A percentile compares a stretch with the other conserved stretches of the same genome.
These are phyloP conservation scores for Acanthamoeba sp. DNA, from an alignment of 208 protist species.

Conservation along the genomic window DNA sequence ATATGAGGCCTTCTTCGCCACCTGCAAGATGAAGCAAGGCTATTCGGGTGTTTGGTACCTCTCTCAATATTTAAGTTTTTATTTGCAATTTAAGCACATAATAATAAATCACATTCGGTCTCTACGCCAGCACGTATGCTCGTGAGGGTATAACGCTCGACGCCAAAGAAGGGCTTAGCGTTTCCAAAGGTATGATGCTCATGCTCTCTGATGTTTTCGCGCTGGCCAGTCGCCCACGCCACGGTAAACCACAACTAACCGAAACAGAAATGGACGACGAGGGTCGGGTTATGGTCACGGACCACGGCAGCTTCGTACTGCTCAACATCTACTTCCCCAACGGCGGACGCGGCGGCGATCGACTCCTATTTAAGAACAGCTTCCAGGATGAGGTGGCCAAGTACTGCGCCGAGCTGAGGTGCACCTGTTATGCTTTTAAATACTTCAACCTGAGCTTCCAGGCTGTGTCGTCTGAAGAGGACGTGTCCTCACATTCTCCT, in stretches of 20 bases:
- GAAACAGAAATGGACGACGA: not conserved
- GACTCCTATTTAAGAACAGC: not conserved
- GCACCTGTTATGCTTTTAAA: too few relatives aligned
- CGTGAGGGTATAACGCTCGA: constrained; percentile 29
- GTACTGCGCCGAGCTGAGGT: constrained; percentile 15
- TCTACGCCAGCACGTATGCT: not conserved
- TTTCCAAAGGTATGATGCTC: not conserved
- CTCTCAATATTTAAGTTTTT: too few relatives aligned
- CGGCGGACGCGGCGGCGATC: not conserved
- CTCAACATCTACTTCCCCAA: constrained; percentile 42
- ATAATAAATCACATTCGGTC: not conserved
- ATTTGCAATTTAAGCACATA: too few relatives aligned
- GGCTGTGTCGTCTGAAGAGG: too few relatives aligned
- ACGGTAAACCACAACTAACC: too few relatives aligned
- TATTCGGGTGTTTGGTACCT: constrained; percentile 1
- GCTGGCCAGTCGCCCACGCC: not conserved
- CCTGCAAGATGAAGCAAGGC: not conserved
- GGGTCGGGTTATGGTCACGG: constrained; percentile 25
- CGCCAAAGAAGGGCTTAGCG: not conserved
- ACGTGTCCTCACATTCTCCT: too few relatives aligned
- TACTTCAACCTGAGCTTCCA: too few relatives aligned
- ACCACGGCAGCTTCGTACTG: constrained; percentile 45
- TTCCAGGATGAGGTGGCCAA: not conserved
- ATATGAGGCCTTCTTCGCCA: constrained; percentile 44
- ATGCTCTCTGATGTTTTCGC: too few relatives aligned